These are phyloP conservation scores for Coccomyxa subellipsoidea DNA, from an alignment of 163 green algal genomes.

Conservation along the genomic window DNA sequence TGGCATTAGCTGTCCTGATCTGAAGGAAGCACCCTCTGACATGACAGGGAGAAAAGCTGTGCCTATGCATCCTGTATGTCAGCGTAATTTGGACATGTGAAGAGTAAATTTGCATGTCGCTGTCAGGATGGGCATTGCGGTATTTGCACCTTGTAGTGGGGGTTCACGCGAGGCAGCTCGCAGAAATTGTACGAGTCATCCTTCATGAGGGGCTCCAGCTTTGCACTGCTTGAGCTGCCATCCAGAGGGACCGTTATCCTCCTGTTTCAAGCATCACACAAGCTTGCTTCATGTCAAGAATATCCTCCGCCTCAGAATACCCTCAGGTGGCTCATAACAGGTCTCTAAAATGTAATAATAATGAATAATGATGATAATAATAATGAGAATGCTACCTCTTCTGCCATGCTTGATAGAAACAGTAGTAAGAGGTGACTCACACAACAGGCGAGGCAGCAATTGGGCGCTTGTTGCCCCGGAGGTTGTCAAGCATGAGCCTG, in stretches of 20 bases:
- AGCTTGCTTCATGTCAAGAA: too few relatives aligned
- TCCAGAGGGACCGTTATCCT: constrained; percentile 49
- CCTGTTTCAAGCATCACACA: too few relatives aligned
- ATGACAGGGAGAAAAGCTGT: too few relatives aligned
- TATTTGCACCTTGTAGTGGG: constrained; percentile 26
- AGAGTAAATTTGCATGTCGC: too few relatives aligned
- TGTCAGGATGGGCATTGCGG: background rate
- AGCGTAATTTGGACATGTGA: too few relatives aligned
- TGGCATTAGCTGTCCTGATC: too few relatives aligned
- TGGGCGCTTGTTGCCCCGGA: constrained; percentile 12
- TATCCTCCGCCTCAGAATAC: too few relatives aligned
- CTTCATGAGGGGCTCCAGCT: constrained; percentile 28
- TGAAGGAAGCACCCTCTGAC: background rate
- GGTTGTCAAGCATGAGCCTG: constrained; percentile 46
- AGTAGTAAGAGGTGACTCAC: background rate
- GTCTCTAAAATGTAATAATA: too few relatives aligned
- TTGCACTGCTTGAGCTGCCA: background rate
- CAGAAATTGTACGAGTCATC: constrained; percentile 43
- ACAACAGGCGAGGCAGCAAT: background rate
- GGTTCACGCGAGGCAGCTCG: constrained; percentile 58
- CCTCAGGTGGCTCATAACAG: too few relatives aligned
- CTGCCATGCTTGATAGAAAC: background rate
- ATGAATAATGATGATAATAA: too few relatives aligned
- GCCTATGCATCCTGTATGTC: too few relatives aligned
- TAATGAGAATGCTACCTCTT: too few relatives aligned